Evolutionary conservation across 257 asterid species (phyloP).

Genomic region (Paulownia fortunei): DNA sequence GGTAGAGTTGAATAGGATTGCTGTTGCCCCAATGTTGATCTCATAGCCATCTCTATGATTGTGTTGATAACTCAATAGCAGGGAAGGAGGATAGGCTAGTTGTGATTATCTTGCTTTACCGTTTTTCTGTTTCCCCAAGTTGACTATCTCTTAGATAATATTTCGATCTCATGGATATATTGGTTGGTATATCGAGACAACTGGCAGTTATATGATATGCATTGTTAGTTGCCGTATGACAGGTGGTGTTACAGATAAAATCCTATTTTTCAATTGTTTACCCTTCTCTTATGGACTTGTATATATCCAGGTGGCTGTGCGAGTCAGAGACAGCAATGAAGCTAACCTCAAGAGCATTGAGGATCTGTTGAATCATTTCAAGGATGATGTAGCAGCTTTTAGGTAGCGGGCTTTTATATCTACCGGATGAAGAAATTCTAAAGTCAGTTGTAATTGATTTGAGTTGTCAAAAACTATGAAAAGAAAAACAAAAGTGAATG

Average conservation of each 20-base stretch:
- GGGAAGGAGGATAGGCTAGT: too few species aligned
- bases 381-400: constrained; percentile 60
- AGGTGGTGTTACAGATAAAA: too few species aligned
- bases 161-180: too few species aligned
- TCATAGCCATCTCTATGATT: too few species aligned
- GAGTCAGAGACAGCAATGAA: constrained; percentile 69
- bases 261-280: not conserved
- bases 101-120: too few species aligned
- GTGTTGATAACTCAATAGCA: too few species aligned
- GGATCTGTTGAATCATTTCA: constrained; percentile 64
- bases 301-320: constrained; percentile 67
- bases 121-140: too few species aligned
- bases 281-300: not conserved
- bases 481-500: not conserved
- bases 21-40: too few species aligned
- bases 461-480: not conserved
- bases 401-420: constrained; percentile 40
- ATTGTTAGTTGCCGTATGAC: too few species aligned
- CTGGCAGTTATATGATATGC: too few species aligned
- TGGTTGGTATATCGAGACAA: too few species aligned
- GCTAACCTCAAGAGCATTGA: constrained; percentile 55
- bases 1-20: not conserved
- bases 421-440: not conserved
- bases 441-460: not conserved
- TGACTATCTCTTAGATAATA: too few species aligned